phyloP scores from a whole-genome alignment of 2,329 filamentous ascomycete genomes.

The Trichophyton verrucosum region DNA sequence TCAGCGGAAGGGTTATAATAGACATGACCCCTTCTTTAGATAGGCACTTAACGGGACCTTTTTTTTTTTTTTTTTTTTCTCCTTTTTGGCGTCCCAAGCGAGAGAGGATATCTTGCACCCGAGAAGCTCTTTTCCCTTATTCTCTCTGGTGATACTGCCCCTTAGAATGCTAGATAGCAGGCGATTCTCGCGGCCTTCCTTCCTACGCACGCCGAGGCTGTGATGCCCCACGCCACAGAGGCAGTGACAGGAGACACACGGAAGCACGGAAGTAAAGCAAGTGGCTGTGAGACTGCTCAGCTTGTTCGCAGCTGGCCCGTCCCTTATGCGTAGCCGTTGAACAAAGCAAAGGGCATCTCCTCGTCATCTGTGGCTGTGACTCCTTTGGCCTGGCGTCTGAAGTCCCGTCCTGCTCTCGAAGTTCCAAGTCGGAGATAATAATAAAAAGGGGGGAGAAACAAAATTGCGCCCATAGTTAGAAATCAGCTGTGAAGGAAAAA shows the following conservation, averaged over 20 bases:
- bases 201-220: neutral
- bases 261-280: neutral
- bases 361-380: neutral
- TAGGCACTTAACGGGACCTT: neutral
- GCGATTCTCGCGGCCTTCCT: too few relatives aligned
- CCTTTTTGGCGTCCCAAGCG: neutral
- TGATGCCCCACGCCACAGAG: constrained; percentile 1
- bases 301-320: neutral
- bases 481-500: constrained; percentile 2
- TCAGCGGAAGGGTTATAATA: neutral
- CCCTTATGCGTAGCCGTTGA: neutral
- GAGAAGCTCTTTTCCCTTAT: neutral
- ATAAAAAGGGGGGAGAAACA: neutral
- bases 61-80: neutral
- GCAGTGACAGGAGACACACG: neutral
- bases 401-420: too few relatives aligned
- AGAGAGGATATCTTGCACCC: neutral
- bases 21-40: neutral
- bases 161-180: too few relatives aligned
- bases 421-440: neutral
- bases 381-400: neutral
- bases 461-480: neutral
- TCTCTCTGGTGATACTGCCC: neutral
- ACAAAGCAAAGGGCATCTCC: neutral
- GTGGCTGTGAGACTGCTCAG: neutral